Base-by-base conservation (phyloP, 768 basidiomycete genomes). In the Trametes cinnabarina region DNA sequence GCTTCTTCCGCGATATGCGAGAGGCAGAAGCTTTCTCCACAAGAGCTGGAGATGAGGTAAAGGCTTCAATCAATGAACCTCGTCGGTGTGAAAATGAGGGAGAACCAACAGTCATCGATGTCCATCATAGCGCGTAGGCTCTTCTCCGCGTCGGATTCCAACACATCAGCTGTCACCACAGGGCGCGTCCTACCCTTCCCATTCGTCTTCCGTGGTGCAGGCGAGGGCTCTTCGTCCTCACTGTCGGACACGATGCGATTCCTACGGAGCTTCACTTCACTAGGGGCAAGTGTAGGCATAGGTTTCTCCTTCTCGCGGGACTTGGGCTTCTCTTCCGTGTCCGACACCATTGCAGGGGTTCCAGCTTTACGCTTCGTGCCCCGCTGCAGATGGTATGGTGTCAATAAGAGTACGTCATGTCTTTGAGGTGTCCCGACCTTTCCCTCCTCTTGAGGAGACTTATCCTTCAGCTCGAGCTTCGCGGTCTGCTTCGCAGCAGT, bases 51-150 rank as follows among this genome's bases (percentile, higher is more conserved):
- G 22, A 15, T 10, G 1, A 46, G n/a, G n/a, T 22, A 14, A 25
- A 25, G 44, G 8, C 11, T 28, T 5, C 4, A 25, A 12, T 46
- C 17, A 32, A 20, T 10, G 4, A 42, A 23, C 20, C 11, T 10
- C 3, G 12, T 40, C 28, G 26, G 5, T 17, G 34, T 9, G 15
- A 42, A 28, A 23, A 2, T 23, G 20, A 35, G 12, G 25, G 7
- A 42, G 34, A 22, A 57, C 68, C 11, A 39, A 87, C 89, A 83
- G 64, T 90, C 89, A 55, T 89, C 88, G 52, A 90, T 79, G 49
- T 91, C 88, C 88, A 90, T 89, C 76, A 90, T 79, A 10, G 81
- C 86, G n/a, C 69, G 69, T 47, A 80, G 47, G 42, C 79, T 80
- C 61, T 56, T 68, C 62, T 74, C 75, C 11, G 75, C 73, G 10